Conservation (phyloP, 2,329 filamentous ascomycete genomes). For the Aspergillus ochraceoroseus region DNA sequence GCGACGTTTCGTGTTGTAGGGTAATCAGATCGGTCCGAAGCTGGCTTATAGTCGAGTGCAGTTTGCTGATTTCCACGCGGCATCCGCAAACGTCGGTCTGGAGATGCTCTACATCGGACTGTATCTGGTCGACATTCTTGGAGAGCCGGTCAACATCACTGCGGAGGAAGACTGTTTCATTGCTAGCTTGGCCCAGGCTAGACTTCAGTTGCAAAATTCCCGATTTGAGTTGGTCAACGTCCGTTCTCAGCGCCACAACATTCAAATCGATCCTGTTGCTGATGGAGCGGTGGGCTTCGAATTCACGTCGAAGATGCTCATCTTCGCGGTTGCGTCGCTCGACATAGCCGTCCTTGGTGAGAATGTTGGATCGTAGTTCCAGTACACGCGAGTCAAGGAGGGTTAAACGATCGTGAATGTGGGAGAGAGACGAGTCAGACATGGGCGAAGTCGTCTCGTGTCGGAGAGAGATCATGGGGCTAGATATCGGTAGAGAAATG, state of each 20-base stretch:
- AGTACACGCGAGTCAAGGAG: constrained; percentile 37
- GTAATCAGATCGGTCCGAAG: constrained; percentile 36
- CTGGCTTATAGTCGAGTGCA: constrained; percentile 35
- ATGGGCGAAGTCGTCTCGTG: constrained; percentile 35
- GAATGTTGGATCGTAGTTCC: constrained; percentile 36
- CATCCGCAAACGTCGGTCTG: constrained; percentile 34
- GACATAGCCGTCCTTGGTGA: constrained; percentile 39
- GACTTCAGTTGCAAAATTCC: constrained; percentile 36
- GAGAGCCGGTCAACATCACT: constrained; percentile 37
- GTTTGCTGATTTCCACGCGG: constrained; percentile 36
- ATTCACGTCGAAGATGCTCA: constrained; percentile 38
- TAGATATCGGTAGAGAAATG: constrained; percentile 36
- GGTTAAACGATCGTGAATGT: constrained; percentile 39
- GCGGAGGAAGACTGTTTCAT: constrained; percentile 35
- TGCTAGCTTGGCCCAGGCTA: constrained; percentile 30
- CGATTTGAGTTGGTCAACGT: constrained; percentile 36
- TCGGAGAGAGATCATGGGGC: constrained; percentile 33
- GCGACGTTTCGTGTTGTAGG: constrained; percentile 33
- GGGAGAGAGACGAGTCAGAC: constrained; percentile 34
- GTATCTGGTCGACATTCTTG: constrained; percentile 37
- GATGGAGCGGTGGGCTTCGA: constrained; percentile 34
- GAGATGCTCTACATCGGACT: constrained; percentile 33
- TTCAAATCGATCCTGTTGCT: constrained; percentile 36
- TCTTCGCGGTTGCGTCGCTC: constrained; percentile 41
- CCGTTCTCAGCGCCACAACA: constrained; percentile 34